phyloP scores from a whole-genome alignment of 495 filamentous ascomycete genomes.

The Penicillium canescens region DNA sequence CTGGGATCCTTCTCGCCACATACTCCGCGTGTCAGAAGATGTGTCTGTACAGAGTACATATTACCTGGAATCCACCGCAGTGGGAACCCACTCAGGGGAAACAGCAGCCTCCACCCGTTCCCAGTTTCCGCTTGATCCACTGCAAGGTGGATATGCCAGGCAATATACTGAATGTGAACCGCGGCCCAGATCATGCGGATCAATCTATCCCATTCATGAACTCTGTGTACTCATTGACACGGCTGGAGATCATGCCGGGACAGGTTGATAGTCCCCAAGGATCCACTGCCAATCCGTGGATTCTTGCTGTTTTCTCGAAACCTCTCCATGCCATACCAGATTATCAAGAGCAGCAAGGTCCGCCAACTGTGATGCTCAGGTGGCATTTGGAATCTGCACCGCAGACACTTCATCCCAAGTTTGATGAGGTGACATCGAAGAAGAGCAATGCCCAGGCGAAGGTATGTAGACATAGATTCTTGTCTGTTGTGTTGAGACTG shows the following conservation, averaged over 20 bases:
- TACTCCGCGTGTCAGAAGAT: slow-evolving; percentile 68
- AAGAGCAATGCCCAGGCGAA: slow-evolving; percentile 53
- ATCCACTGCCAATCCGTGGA: slow-evolving; percentile 55
- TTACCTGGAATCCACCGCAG: slow-evolving; percentile 47
- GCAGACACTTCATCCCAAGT: slow-evolving; percentile 65
- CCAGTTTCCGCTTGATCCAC: slow-evolving; percentile 45
- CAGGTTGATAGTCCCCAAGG: slow-evolving; percentile 51
- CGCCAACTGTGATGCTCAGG: slow-evolving; percentile 67
- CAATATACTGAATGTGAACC: slow-evolving; percentile 29
- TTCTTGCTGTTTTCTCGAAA: slow-evolving; percentile 72
- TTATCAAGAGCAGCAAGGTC: slow-evolving; percentile 57
- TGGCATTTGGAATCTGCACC: slow-evolving; percentile 71
- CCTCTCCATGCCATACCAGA: slow-evolving; percentile 45
- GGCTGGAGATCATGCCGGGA: slow-evolving; percentile 65
- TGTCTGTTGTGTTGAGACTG: slow-evolving; percentile 14
- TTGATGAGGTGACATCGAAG: slow-evolving; percentile 69
- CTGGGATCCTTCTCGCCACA: slow-evolving; percentile 62
- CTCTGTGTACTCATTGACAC: slow-evolving; percentile 58
- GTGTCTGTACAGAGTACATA: slow-evolving; percentile 58
- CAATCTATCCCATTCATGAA: slow-evolving; percentile 36
- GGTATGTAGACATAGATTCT: slow-evolving; percentile 21
- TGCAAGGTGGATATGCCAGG: slow-evolving; percentile 42
- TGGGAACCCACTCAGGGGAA: slow-evolving; percentile 39
- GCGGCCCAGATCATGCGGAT: slow-evolving; percentile 23
- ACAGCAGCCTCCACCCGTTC: slow-evolving; percentile 26